Percentiles rank a stretch among this genome's conserved stretches.
These are phyloP conservation scores for Kwoniella bestiolae DNA, from an alignment of 768 basidiomycete species.

Conservation along the genomic window DNA sequence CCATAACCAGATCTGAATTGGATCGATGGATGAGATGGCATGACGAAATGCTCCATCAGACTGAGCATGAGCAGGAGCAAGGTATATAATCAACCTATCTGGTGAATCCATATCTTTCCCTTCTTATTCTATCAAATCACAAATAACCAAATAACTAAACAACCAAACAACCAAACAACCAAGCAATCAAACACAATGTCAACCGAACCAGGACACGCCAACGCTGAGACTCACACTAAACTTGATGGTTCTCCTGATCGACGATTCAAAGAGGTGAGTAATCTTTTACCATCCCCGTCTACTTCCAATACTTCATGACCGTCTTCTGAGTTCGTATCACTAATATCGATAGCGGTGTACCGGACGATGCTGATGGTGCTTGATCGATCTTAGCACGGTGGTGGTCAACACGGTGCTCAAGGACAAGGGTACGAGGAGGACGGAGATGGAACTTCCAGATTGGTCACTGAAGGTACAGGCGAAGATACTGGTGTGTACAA, in stretches of 20 bases:
- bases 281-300: too few species aligned
- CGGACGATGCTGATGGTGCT: background rate
- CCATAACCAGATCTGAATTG: background rate
- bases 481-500: conserved; percentile 52
- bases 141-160: too few species aligned
- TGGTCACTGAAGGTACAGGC: conserved; percentile 50
- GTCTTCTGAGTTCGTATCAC: too few species aligned
- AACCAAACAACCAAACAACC: background rate
- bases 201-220: conserved; percentile 44
- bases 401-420: conserved; percentile 47
- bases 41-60: background rate
- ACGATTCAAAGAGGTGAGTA: conserved; percentile 53
- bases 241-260: conserved; percentile 46
- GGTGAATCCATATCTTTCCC: background rate
- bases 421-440: conserved; percentile 46
- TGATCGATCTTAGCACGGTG: conserved; percentile 38
- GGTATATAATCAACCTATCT: background rate
- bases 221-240: conserved; percentile 41
- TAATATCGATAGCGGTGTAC: too few species aligned
- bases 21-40: background rate
- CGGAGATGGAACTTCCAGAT: conserved; percentile 46
- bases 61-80: background rate
- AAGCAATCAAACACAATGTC: conserved; percentile 25
- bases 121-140: too few species aligned
- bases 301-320: too few species aligned